Conservation (phyloP, 2,329 filamentous ascomycete genomes). For the Parastagonospora avenae region DNA sequence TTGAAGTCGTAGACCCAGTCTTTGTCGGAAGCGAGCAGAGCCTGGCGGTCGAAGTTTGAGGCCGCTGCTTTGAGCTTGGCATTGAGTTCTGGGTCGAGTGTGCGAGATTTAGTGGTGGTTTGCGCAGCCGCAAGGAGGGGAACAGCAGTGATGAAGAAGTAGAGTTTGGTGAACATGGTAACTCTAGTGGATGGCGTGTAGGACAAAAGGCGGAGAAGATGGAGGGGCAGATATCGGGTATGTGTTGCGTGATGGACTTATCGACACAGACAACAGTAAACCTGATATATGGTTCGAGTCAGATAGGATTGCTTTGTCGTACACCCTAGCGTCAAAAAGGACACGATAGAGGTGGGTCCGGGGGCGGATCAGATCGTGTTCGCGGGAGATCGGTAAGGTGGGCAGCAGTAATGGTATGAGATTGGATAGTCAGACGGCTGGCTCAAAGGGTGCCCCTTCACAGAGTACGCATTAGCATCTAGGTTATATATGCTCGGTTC, state of each 20-base stretch:
- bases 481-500: conserved; percentile 21
- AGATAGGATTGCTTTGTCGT: neutral
- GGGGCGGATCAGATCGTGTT: conserved; percentile 5
- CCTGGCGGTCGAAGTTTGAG: conserved; percentile 54
- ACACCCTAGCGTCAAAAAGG: neutral
- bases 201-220: neutral
- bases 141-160: conserved; percentile 17
- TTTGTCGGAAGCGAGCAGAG: conserved; percentile 47
- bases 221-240: neutral
- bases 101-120: conserved; percentile 43
- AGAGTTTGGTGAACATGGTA: conserved; percentile 4
- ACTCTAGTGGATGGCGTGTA: neutral
- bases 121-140: conserved; percentile 20
- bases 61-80: conserved; percentile 45
- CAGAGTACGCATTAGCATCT: neutral
- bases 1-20: conserved; percentile 59
- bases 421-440: neutral
- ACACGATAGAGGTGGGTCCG: neutral
- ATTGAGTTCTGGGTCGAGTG: conserved; percentile 49
- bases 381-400: conserved; percentile 4
- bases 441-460: neutral
- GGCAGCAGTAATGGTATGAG: neutral
- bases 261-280: neutral
- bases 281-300: conserved; percentile 3
- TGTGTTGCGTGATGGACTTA: neutral